Base-by-base conservation (phyloP, 1,284 basidiomycete genomes). In the Cerrena zonata region DNA sequence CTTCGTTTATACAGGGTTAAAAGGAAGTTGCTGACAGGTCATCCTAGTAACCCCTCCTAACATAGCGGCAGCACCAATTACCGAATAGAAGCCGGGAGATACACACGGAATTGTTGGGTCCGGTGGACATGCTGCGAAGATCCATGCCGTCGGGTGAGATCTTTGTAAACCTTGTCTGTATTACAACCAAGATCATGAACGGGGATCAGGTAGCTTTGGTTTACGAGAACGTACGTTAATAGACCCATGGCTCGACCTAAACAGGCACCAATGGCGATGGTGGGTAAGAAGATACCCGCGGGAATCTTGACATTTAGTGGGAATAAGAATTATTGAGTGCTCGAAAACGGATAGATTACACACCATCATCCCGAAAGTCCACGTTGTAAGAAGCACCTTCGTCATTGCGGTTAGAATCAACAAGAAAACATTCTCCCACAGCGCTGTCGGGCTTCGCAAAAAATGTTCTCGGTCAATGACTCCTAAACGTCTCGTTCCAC, bases 61-160 rank as follows among this genome's bases (percentile, higher is more conserved):
- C 76, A 89, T 86, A 1, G 86, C 85, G 25, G 89, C 83, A 18
- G 89, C 88, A 1, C 89, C 89, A 34, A 91, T 82, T 21, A 91
- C 85, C 13, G 89, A 85, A 61, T 92, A 92, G 58, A 91, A 89
- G 26, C 86, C 86, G 2, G 89, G 88, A 3, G 82, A 86, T 42
- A 91, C 80, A 59, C 86, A 89, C 43, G 75, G 71, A 21, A 80
- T 73, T 13, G 80, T 77, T 0, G 79, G 79, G 59, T 87, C 85
- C 0, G 84, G 82, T 10, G 84, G 82, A 62, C 85, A 88, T 0
- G 82, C 76, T 11, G 78, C 67, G 63, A 88, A 87, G 27, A 86
- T 72, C 81, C 82, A 85, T 2, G 82, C 78, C 4, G 65, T 72
- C 5, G 84, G 80, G 58, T 82, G 77, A 13, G 79, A 70, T 30